Percentiles rank a stretch among this genome's conserved stretches.
These are phyloP conservation scores for Pseudevernia furfuracea DNA, from an alignment of 495 filamentous ascomycete species.

Conservation along the genomic window DNA sequence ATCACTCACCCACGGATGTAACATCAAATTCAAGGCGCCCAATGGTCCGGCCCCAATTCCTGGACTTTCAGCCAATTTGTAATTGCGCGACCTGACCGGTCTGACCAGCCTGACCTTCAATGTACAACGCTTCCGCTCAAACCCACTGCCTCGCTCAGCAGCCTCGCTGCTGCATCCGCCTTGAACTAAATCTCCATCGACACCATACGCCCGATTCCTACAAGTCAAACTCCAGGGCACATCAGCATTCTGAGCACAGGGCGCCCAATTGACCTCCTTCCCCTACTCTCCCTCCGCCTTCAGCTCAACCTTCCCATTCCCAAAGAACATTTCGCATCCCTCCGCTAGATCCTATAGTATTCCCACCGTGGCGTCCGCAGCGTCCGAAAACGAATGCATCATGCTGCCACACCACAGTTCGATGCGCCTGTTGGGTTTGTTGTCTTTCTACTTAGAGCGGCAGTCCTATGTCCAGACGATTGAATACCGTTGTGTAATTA, in stretches of 20 bases:
- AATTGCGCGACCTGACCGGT: too few relatives aligned
- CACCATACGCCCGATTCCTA: not conserved
- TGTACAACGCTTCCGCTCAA: not conserved
- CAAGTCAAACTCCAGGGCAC: not conserved
- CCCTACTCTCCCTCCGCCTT: not conserved
- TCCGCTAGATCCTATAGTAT: not conserved
- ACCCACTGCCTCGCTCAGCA: not conserved
- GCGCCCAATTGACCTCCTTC: not conserved
- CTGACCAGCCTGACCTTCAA: not conserved
- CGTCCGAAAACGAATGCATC: not conserved
- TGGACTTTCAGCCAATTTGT: too few relatives aligned
- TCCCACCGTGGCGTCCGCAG: not conserved
- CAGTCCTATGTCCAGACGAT: constrained; percentile 1
- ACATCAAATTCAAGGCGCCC: too few relatives aligned
- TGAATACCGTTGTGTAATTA: not conserved
- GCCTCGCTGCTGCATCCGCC: not conserved
- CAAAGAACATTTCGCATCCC: not conserved
- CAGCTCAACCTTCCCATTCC: not conserved
- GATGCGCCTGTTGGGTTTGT: not conserved
- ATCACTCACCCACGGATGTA: not conserved
- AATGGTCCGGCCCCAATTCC: too few relatives aligned
- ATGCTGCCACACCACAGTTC: not conserved
- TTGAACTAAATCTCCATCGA: not conserved
- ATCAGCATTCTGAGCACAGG: not conserved
- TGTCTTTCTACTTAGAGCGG: not conserved